These are phyloP conservation scores for Malassezia arunalokei DNA, from an alignment of 1,284 basidiomycete species.

Conservation along the genomic window DNA sequence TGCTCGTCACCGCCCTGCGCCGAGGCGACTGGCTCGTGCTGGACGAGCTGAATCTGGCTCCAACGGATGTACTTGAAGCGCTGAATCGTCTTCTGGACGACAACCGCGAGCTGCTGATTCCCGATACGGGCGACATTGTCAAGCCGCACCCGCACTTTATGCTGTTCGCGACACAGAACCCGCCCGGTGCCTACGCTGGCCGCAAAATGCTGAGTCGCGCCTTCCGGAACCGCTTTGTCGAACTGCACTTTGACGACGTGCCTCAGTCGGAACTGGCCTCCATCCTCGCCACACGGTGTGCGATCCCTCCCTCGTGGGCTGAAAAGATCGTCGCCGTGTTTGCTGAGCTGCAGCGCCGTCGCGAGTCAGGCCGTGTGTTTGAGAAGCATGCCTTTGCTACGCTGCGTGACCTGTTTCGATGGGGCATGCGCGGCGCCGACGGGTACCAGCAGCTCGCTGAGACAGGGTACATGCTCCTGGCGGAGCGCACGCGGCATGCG, in stretches of 20 bases:
- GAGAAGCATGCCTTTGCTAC: constrained; percentile 97
- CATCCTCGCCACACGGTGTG: constrained; percentile 51
- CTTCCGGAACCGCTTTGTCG: constrained; percentile 95
- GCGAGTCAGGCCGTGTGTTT: constrained; percentile 82
- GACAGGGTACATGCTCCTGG: constrained; percentile 94
- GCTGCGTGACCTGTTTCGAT: constrained; percentile 89
- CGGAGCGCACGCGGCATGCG: constrained; percentile 69
- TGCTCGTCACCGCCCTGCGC: constrained; percentile 76
- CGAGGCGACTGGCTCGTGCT: constrained; percentile 95
- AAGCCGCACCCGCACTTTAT: constrained; percentile 90
- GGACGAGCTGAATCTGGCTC: constrained; percentile 93
- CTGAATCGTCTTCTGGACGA: constrained; percentile 92
- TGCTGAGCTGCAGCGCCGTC: constrained; percentile 77
- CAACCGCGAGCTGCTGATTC: constrained; percentile 88
- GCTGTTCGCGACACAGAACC: constrained; percentile 97
- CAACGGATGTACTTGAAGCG: constrained; percentile 94
- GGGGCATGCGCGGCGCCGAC: constrained; percentile 74
- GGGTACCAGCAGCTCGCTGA: constrained; percentile 85
- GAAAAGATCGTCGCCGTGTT: constrained; percentile 84
- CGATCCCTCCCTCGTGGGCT: constrained; percentile 55
- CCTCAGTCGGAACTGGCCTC: constrained; percentile 85
- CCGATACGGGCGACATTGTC: constrained; percentile 90
- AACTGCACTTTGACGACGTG: constrained; percentile 95
- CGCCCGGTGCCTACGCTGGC: constrained; percentile 91
- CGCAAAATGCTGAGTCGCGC: constrained; percentile 89